Evolutionary conservation across 371 early-diverging fungal species (phyloP).

Genomic region (Circinella minor): DNA sequence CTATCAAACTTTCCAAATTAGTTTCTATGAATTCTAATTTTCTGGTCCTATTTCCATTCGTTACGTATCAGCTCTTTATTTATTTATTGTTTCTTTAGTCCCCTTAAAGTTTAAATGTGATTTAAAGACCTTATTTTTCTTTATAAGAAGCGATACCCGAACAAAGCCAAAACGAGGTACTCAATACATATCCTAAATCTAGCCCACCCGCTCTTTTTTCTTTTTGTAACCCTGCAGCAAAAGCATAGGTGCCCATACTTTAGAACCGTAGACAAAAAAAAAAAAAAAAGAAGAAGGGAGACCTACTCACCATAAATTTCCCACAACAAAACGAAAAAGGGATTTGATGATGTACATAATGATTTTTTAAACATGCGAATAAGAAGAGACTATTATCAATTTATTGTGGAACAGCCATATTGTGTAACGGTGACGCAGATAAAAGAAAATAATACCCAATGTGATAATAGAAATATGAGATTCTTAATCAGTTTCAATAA

Average conservation of each 20-base stretch:
- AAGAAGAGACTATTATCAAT: background rate
- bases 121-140: too few species aligned
- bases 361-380: background rate
- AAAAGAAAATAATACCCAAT: background rate
- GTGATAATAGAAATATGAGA: background rate
- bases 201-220: too few species aligned
- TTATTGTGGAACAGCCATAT: background rate
- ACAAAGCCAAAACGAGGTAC: too few species aligned
- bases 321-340: slow-evolving; percentile 6
- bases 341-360: background rate
- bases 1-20: slow-evolving; percentile 1
- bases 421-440: slow-evolving; percentile 8
- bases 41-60: background rate
- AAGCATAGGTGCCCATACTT: too few species aligned
- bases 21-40: background rate
- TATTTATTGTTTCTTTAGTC: too few species aligned
- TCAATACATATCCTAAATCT: too few species aligned
- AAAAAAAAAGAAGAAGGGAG: too few species aligned
- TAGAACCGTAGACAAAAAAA: too few species aligned
- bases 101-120: too few species aligned
- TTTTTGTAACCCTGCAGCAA: too few species aligned
- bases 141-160: too few species aligned
- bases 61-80: too few species aligned
- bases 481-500: background rate
- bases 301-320: background rate